Percentiles rank a stretch among this genome's conserved stretches.
These are phyloP conservation scores for Meredithiella fracta DNA, from an alignment of 2,329 filamentous ascomycete genomes.

Conservation along the genomic window DNA sequence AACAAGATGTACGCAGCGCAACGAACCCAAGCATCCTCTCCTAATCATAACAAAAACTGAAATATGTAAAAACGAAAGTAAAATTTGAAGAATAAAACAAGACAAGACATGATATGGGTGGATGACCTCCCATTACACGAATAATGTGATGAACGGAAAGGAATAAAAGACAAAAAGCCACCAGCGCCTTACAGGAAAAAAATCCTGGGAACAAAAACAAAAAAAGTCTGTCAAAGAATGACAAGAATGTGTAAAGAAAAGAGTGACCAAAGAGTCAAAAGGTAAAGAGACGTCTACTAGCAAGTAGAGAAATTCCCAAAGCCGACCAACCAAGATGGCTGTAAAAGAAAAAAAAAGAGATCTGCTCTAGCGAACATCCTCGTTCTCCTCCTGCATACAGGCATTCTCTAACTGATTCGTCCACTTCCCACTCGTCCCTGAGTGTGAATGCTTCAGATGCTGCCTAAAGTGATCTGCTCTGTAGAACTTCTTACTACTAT, in stretches of 20 bases:
- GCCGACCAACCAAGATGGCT: too few species aligned
- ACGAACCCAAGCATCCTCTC: background rate
- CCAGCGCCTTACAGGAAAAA: conserved; percentile 1
- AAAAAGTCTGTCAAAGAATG: background rate
- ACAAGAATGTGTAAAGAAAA: background rate
- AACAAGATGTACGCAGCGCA: background rate
- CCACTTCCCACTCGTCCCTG: conserved; percentile 93
- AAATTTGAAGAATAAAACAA: conserved; percentile 2
- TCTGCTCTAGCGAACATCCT: background rate
- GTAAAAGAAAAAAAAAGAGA: background rate
- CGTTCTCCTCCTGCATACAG: conserved; percentile 80
- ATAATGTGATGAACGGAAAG: background rate
- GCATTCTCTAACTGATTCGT: conserved; percentile 95
- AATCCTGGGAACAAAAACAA: background rate
- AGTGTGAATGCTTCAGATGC: conserved; percentile 94
- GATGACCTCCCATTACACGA: background rate
- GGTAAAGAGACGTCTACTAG: too few species aligned
- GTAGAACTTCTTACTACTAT: conserved; percentile 96
- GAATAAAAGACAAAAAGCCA: conserved; percentile 5
- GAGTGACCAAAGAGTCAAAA: background rate
- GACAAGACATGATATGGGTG: conserved; percentile 1
- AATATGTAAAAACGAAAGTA: background rate
- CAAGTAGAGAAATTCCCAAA: too few species aligned
- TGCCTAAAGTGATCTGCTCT: conserved; percentile 95
- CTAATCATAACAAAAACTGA: background rate